Percentiles rank a stretch among this genome's conserved stretches.
Evolutionary conservation across 768 basidiomycete species (phyloP).

Genomic region (Dendrothele bispora): DNA sequence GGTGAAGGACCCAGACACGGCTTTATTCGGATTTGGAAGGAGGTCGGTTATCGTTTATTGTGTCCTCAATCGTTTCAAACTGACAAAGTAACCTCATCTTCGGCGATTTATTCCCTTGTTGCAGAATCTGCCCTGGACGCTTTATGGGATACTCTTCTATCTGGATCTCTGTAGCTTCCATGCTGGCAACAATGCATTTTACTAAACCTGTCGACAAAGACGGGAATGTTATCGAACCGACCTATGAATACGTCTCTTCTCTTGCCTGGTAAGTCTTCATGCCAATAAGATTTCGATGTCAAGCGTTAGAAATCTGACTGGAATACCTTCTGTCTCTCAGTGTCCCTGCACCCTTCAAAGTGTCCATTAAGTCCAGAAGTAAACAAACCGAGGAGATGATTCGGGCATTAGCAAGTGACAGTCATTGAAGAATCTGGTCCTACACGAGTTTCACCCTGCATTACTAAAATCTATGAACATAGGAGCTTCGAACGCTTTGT

Average conservation of each 20-base stretch:
- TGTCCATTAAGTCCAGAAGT: conserved; percentile 2
- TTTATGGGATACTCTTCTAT: conserved; percentile 9
- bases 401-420: conserved; percentile 6
- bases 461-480: too few relatives aligned
- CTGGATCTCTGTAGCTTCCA: conserved; percentile 18
- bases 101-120: neutral
- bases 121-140: conserved; percentile 10
- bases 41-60: neutral
- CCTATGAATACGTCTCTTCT: conserved; percentile 7
- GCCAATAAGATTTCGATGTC: neutral
- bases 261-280: conserved; percentile 2
- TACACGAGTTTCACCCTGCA: too few relatives aligned
- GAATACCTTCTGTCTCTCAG: neutral
- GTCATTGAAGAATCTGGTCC: too few relatives aligned
- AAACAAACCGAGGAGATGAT: conserved; percentile 6
- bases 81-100: neutral
- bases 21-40: conserved; percentile 9
- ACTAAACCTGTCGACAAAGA: conserved; percentile 11
- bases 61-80: neutral
- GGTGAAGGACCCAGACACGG: conserved; percentile 6
- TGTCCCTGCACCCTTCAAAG: conserved; percentile 9
- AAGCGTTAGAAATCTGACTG: neutral
- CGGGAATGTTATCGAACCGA: conserved; percentile 12
- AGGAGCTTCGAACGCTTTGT: too few relatives aligned
- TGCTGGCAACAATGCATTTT: conserved; percentile 23